These are phyloP conservation scores for Macadamia integrifolia DNA, from an alignment of 164 flowering plant genomes.

Conservation along the genomic window DNA sequence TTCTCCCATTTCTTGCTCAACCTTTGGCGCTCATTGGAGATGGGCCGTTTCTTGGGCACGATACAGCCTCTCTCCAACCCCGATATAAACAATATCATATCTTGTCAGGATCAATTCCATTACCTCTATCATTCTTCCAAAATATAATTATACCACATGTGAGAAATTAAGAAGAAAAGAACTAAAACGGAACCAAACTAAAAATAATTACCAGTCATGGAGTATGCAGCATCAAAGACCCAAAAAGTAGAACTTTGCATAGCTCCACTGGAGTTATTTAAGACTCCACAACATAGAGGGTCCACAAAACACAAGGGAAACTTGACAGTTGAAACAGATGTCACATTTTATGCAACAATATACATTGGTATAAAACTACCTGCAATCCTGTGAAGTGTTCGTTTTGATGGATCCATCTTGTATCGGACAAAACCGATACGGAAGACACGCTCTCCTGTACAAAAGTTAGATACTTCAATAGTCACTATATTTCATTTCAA, in stretches of 20 bases:
- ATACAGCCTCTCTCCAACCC: too few relatives aligned
- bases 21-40: too few relatives aligned
- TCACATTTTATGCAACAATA: not conserved
- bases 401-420: conserved; percentile 79
- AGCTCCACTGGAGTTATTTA: not conserved
- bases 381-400: conserved; percentile 78
- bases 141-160: too few relatives aligned
- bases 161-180: too few relatives aligned
- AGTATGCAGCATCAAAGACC: too few relatives aligned
- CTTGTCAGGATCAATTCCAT: too few relatives aligned
- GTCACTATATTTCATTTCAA: not conserved
- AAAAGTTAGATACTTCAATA: not conserved
- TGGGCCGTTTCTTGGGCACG: too few relatives aligned
- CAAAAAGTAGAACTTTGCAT: not conserved
- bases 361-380: conserved; percentile 32
- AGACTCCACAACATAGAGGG: not conserved
- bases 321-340: not conserved
- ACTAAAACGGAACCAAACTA: too few relatives aligned
- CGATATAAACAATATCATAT: too few relatives aligned
- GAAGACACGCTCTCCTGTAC: conserved; percentile 78
- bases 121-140: too few relatives aligned
- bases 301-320: not conserved
- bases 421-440: conserved; percentile 72
- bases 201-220: too few relatives aligned
- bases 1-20: too few relatives aligned